These are phyloP conservation scores for Turritis glabra DNA, from an alignment of 345 rosid species.

Conservation along the genomic window DNA sequence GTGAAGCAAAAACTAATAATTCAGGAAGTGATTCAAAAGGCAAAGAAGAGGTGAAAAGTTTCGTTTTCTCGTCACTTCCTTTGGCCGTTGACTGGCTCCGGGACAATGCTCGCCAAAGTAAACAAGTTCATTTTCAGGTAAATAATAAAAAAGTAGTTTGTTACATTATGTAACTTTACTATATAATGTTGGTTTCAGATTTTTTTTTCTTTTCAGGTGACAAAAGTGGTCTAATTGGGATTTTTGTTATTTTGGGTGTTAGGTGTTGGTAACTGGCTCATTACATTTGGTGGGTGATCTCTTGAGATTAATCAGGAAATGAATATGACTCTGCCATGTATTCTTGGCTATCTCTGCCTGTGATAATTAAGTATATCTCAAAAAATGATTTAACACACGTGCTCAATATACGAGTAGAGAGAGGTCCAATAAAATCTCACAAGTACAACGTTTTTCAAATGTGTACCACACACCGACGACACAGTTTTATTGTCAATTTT, in stretches of 20 bases:
- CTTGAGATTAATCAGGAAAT: constrained; percentile 69
- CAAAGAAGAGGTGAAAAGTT: constrained; percentile 56
- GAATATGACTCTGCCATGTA: too few relatives aligned
- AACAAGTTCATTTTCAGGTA: constrained; percentile 73
- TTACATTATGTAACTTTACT: not conserved
- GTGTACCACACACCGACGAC: constrained; percentile 1
- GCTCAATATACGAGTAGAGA: not conserved
- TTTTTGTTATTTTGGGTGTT: constrained; percentile 16
- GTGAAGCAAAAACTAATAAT: constrained; percentile 19
- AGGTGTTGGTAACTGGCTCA: constrained; percentile 93
- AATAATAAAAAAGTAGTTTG: not conserved
- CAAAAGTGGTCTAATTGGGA: constrained; percentile 3
- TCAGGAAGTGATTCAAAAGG: constrained; percentile 39
- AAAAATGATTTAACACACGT: too few relatives aligned
- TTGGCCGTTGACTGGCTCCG: constrained; percentile 87
- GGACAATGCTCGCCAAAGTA: constrained; percentile 62
- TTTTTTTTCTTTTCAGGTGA: not conserved
- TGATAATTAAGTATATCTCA: too few relatives aligned
- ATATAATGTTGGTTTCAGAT: not conserved
- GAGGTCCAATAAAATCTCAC: not conserved
- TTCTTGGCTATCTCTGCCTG: too few relatives aligned
- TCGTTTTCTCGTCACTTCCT: constrained; percentile 84
- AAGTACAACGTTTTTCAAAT: not conserved
- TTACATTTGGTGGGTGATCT: constrained; percentile 93
- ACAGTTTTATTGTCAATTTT: not conserved